phyloP scores from a whole-genome alignment of 768 basidiomycete genomes.

The Phylloporus sp. region DNA sequence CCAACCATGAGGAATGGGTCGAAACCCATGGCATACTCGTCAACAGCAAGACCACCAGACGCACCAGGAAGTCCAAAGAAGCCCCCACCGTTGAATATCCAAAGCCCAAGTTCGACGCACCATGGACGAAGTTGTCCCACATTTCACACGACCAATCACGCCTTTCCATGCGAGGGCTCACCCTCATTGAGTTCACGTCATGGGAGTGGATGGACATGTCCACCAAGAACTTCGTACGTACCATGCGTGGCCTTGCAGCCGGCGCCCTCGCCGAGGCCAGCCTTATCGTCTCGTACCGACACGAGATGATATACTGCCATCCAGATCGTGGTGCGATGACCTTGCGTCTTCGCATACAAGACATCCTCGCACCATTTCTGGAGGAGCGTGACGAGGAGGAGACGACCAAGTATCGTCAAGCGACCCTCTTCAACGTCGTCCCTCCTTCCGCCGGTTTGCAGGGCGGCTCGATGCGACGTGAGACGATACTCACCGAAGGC shows the following conservation, averaged over 20 bases:
- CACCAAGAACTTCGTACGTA: neutral
- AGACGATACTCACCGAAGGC: too few species aligned
- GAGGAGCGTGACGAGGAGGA: too few species aligned
- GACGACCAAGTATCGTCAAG: too few species aligned
- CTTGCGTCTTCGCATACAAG: neutral
- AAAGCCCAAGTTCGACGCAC: neutral
- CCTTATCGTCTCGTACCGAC: neutral
- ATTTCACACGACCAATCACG: neutral
- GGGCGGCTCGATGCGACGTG: too few species aligned
- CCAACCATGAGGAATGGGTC: neutral
- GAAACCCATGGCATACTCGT: neutral
- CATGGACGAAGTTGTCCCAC: neutral
- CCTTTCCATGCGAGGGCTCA: neutral
- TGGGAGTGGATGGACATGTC: neutral
- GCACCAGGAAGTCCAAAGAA: neutral
- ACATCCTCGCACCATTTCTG: neutral
- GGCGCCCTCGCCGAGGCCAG: neutral
- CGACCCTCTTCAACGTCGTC: too few species aligned
- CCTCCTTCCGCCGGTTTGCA: too few species aligned
- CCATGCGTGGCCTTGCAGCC: neutral
- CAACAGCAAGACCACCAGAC: neutral
- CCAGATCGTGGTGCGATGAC: neutral
- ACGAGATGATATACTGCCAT: neutral
- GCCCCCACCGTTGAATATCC: neutral
- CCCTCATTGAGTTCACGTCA: neutral